Base-by-base conservation (phyloP, 441 rosid genomes). In the Omphalea diandra region DNA sequence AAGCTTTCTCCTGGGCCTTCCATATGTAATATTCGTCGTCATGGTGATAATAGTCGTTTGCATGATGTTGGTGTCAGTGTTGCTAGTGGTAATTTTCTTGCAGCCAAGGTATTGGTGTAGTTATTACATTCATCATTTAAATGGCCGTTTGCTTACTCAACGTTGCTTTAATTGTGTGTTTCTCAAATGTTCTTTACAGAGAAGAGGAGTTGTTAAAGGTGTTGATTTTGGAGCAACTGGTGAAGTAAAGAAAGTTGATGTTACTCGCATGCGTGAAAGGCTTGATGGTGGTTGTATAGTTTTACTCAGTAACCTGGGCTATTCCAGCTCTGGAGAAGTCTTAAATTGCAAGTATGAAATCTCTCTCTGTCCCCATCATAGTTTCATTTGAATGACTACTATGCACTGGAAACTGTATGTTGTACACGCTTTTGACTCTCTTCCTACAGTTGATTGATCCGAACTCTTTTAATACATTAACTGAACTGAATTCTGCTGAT, bases 221-320 rank as follows among this genome's bases (percentile, higher is more conserved):
- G 88, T 94, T 80, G 97, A 94, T 79, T 92, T 85, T 86, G 98
- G 93, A 74, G 88, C 97, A 65, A 94, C 98, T 0, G 99, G 99
- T 72, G 93, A 86, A 83, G 98, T 94, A 64, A 94, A 94, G 83
- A 92, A 89, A 79, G 91, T 91, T 68, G 97, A 94, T 69, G 94
- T 87, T 41, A 69, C 80, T 79, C 90, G 97, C 68, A 88, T 94
- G 79, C 77, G 87, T 4, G 90, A 91, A 81, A 87, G 98, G 82
- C 97, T 91, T 78, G 96, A 90, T 78, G 80, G 86, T 82, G 97
- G 91, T 71, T 90, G 94, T 73, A 79, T 90, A 54, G 96, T 90
- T 69, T 70, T 90, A 71, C 64, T 94, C 71, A 94, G 94, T 83
- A 94, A 94, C 85, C 79, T 94, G 72, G 98, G 98, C 24, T 86